Base-by-base conservation (phyloP, 331 rosid genomes). In the Pyrus hybrid region DNA sequence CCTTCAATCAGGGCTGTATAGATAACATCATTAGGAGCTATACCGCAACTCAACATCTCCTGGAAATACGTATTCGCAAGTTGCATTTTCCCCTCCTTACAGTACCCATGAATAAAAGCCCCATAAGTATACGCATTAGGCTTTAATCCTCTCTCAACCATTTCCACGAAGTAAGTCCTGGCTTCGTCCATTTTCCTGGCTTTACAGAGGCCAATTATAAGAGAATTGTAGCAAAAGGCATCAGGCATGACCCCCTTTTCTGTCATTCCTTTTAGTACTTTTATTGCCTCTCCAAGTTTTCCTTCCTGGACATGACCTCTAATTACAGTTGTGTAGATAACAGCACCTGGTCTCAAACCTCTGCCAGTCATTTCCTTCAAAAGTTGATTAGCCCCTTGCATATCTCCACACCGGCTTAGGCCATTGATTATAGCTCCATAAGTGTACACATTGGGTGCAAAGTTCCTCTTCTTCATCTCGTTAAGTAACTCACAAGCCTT, bases 61-160 rank as follows among this genome's bases (percentile, higher is more conserved):
- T 81, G 35, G 63, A 87, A 87, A 76, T 78, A 80, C 74, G 57
- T 64, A 68, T 83, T 81, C 47, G 87, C 91, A 63, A 82, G 75
- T 78, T 70, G 79, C 84, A 83, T 82, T 65, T 79, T 65, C 70
- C 87, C 85, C 6, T 67, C 79, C 69, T 78, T 87, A 73, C 76
- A 35, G 53, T 75, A 76, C 13, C 80, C 80, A 18, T 73, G 77
- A 69, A 87, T 76, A 61, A 85, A 87, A 76, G 89, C 80, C 65
- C 87, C 91, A 67, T 80, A 87, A 18, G 90, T 84, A 81, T 80
- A 84, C 41, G 51, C 77, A 82, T 84, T 82, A 47, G 88, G 93
- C 73, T 70, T 77, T 37, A 84, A 65, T 76, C 88, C 88, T 32
- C 58, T 70, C 53, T 70, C 77, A 71, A 83, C 72, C 87, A 86